Evolutionary conservation across 257 asterid species (phyloP).

Genomic region (Solanum sejunctum): DNA sequence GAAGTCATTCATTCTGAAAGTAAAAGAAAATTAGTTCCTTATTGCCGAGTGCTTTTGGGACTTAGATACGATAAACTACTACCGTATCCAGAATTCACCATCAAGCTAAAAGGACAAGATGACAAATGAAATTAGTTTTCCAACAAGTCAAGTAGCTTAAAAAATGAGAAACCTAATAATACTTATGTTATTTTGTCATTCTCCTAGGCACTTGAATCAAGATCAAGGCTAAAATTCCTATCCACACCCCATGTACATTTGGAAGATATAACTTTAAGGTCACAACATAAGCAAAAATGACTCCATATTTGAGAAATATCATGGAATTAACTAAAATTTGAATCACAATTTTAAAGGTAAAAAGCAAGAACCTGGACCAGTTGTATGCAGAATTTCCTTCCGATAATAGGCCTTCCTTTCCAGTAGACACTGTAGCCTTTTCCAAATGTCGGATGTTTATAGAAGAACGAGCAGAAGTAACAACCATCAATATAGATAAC

Average conservation of each 20-base stretch:
- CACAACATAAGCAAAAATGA: neutral
- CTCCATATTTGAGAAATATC: neutral
- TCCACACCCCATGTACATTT: neutral
- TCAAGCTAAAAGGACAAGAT: neutral
- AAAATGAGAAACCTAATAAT: neutral
- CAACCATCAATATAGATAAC: conserved; percentile 87
- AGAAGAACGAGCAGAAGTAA: conserved; percentile 96
- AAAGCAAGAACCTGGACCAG: conserved; percentile 77
- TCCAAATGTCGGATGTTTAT: conserved; percentile 94
- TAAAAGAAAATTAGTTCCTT: neutral
- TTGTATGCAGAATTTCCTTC: conserved; percentile 97
- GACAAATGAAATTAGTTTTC: neutral
- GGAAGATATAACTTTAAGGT: neutral
- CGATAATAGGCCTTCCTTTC: conserved; percentile 90
- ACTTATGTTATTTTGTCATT: neutral
- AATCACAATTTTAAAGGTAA: neutral
- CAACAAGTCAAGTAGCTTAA: neutral
- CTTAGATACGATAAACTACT: neutral
- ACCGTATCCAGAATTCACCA: neutral
- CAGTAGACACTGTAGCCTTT: conserved; percentile 96
- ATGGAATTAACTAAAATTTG: conserved; percentile 1
- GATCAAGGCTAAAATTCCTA: neutral
- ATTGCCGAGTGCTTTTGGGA: neutral
- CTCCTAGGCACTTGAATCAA: neutral
- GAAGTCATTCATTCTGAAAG: neutral